Evolutionary conservation across 139 green algal genomes (phyloP), one percentile per base, ranked within the genome.

Genomic region (Spirogloea muscicola): DNA sequence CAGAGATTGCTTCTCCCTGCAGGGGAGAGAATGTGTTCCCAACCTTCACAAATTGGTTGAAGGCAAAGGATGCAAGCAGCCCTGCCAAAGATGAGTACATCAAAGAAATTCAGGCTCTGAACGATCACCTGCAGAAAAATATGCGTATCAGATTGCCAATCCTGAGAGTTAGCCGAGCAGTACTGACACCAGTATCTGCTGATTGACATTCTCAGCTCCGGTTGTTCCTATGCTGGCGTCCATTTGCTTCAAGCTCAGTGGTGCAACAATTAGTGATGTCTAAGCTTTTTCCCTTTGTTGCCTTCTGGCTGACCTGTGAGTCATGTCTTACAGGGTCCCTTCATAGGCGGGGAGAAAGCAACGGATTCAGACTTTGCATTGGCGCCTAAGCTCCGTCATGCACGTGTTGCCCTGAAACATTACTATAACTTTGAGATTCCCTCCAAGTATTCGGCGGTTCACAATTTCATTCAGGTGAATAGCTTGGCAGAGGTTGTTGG

Each of bases 61-160:
- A 68, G 42, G 37, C 31, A 31, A 76, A 76, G 49, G 49, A 76
- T 42, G 49, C 67, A 37, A 76, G 43, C 49, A 72, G 16, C 27
- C 33, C n/a, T 10, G 27, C 31, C 7, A 67, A 68, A 9, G 21
- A 76, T 31, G 36, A 29, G 7, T 9, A 57, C 29, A 25, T 57
- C 34, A 49, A 76, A 9, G 64, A 76, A 49, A 48, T 76, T 46
- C 3, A 34, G 9, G 37, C 21, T 3, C 10, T 76, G 3, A n/a
- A 76, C 5, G 27, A 34, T 7, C 67, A 76, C 39, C 33, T 76
- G 16, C 34, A 76, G 29, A 43, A 49, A 25, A 67, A 76, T 43
- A 49, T 76, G 33, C 10, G 9, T 68, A 16, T 6, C n/a, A 52
- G 16, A 7, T 65, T 29, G 62, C 9, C 13, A 9, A 49, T 13